Evolutionary conservation across 768 basidiomycete genomes (phyloP).

Genomic region (Leccinum pellstonianum): DNA sequence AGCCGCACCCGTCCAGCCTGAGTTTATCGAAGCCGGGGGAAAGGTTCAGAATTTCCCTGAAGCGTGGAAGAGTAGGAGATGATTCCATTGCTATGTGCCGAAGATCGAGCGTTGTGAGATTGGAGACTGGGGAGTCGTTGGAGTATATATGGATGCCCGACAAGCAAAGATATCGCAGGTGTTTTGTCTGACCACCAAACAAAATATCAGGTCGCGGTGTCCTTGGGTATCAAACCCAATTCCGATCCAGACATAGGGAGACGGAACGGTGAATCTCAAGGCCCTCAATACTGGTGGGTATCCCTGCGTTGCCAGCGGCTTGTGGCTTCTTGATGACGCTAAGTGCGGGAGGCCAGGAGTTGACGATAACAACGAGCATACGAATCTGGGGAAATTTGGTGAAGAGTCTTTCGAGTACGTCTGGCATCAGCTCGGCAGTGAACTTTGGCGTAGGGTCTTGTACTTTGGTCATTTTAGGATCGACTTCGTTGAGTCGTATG

Average conservation of each 20-base stretch:
- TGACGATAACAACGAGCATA: slow-evolving; percentile 55
- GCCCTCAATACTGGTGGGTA: no score
- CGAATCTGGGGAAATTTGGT: slow-evolving; percentile 54
- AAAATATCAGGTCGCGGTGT: slow-evolving; percentile 42
- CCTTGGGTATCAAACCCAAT: slow-evolving; percentile 38
- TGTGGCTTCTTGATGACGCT: slow-evolving; percentile 26
- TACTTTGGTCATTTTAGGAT: slow-evolving; percentile 25
- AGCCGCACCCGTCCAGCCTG: slow-evolving; percentile 62
- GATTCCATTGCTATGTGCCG: slow-evolving; percentile 56
- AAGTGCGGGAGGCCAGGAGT: slow-evolving; percentile 54
- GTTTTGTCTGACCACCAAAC: slow-evolving; percentile 45
- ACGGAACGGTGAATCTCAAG: slow-evolving; percentile 46
- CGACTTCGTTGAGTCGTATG: slow-evolving; percentile 54
- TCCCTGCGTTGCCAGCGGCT: no score
- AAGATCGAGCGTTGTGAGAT: slow-evolving; percentile 65
- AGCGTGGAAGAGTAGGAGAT: slow-evolving; percentile 48
- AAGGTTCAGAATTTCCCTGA: slow-evolving; percentile 49
- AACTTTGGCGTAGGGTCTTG: slow-evolving; percentile 32
- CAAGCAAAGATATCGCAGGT: slow-evolving; percentile 51
- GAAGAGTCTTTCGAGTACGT: slow-evolving; percentile 51
- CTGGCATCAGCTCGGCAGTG: slow-evolving; percentile 42
- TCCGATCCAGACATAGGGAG: slow-evolving; percentile 46
- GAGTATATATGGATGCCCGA: slow-evolving; percentile 66
- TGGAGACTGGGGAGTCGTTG: slow-evolving; percentile 42
- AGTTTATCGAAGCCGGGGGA: slow-evolving; percentile 55